phyloP scores from a whole-genome alignment of 2,329 filamentous ascomycete genomes.

The Phyllosticta paracitricarpa region DNA sequence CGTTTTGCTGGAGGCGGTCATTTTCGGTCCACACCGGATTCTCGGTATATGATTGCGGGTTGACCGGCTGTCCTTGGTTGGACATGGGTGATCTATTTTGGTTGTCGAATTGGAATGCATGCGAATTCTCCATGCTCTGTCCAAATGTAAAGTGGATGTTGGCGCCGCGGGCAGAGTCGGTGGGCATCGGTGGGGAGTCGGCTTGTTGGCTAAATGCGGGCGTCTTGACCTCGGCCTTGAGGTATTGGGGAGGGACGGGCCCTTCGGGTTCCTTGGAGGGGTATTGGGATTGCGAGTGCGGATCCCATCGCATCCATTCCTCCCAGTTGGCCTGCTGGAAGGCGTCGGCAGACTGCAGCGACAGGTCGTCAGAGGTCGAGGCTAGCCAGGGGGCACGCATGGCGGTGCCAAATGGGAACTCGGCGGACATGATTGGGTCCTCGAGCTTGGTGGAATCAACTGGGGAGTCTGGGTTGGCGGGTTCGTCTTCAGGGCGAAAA shows the following conservation, averaged over 20 bases:
- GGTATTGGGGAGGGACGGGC: slow-evolving; percentile 21
- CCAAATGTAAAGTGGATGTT: slow-evolving; percentile 25
- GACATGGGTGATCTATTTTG: slow-evolving; percentile 21
- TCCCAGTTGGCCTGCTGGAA: slow-evolving; percentile 32
- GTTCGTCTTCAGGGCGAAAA: slow-evolving; percentile 19
- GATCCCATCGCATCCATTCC: slow-evolving; percentile 40
- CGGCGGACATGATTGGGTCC: slow-evolving; percentile 24
- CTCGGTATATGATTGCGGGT: background rate
- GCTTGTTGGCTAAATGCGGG: slow-evolving; percentile 19
- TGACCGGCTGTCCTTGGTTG: background rate
- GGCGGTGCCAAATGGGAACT: slow-evolving; percentile 22
- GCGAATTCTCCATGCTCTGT: slow-evolving; percentile 20
- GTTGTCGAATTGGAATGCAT: slow-evolving; percentile 26
- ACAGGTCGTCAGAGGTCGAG: slow-evolving; percentile 22
- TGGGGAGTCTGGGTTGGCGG: slow-evolving; percentile 4
- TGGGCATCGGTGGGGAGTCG: slow-evolving; percentile 17
- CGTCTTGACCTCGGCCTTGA: slow-evolving; percentile 18
- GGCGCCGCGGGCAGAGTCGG: slow-evolving; percentile 11
- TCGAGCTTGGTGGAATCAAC: slow-evolving; percentile 19
- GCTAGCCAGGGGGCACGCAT: slow-evolving; percentile 26
- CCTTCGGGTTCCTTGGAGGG: slow-evolving; percentile 12
- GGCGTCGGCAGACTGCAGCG: slow-evolving; percentile 21
- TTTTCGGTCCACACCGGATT: slow-evolving; percentile 22
- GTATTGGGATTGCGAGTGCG: slow-evolving; percentile 21
- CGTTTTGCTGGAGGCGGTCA: slow-evolving; percentile 15